Percentiles rank a stretch among this genome's conserved stretches.
phyloP scores from a whole-genome alignment of 129 eudicot species.

The Escallonia herrerae region DNA sequence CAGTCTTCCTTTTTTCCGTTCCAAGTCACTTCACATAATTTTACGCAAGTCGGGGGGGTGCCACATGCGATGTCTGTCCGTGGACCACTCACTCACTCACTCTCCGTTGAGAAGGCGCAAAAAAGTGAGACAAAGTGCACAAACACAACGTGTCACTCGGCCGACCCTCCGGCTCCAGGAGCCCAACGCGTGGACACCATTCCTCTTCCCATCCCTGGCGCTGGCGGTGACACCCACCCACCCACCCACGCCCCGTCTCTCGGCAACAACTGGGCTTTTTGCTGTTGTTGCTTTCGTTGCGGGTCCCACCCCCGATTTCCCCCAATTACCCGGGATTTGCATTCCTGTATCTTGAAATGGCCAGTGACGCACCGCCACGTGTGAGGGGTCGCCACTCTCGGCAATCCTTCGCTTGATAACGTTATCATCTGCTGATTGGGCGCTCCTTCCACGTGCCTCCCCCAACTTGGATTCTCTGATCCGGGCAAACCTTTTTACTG shows the following conservation, averaged over 20 bases:
- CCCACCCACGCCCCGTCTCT: not conserved
- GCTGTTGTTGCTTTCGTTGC: not conserved
- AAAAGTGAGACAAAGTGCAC: not conserved
- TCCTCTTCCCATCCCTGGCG: not conserved
- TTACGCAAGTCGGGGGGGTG: too few relatives aligned
- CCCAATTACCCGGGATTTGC: not conserved
- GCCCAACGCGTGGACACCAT: not conserved
- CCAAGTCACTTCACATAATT: too few relatives aligned
- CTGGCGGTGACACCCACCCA: not conserved
- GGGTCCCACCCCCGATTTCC: not conserved
- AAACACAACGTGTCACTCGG: too few relatives aligned
- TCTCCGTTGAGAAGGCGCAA: not conserved
- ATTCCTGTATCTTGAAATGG: not conserved
- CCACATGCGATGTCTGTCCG: too few relatives aligned
- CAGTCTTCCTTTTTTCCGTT: too few relatives aligned
- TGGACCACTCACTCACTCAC: not conserved
- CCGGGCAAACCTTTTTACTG: not conserved
- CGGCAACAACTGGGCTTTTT: not conserved
- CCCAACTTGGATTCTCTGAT: not conserved
- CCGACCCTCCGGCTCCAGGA: too few relatives aligned
- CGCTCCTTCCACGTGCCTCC: conserved; percentile 5
- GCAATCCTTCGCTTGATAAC: conserved; percentile 7
- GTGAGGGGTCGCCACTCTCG: not conserved
- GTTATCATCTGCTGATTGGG: conserved; percentile 22
- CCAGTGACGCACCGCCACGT: conserved; percentile 9